Base-by-base conservation (phyloP, 805 yeast species). In the Metschnikowia kunwiensis region DNA sequence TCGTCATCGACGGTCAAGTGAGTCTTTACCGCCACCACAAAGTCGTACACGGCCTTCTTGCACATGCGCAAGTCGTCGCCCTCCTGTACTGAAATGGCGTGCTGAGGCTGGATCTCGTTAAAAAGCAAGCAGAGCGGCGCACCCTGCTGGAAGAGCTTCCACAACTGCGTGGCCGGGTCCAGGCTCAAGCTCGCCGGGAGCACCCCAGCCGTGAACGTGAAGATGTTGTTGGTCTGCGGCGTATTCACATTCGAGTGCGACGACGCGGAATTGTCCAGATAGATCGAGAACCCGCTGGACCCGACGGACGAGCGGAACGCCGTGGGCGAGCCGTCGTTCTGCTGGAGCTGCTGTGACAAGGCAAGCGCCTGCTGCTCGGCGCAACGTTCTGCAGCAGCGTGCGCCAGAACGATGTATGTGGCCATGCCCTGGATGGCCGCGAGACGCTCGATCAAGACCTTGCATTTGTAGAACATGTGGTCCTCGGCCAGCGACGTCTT, bases 141-240 rank as follows among this genome's bases (percentile, higher is more conserved):
- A 8, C 97, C 98, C 53, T 85, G 87, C 52, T 91, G 94, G 53
- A 93, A 80, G 22, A 93, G 65, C 47, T 86, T 81, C 78, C 96
- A 85, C 27, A 93, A 57, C 44, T 87, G 89, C 2, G 96, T 87
- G 2, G 86, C 97, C 3, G 97, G 97, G 57, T 93, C 99, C 53
- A 86, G 83, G 46, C 75, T 74, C 42, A 75, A 72, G 45, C 75
- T 78, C 5, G 84, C 84, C 4, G 91, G 94, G 28, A 81, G 68
- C 11, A 82, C 80, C 19, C 94, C 94, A 42, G 83, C 84, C 31
- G 83, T 77, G 60, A 78, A 85, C 5, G 87, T 85, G 51, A 65
- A 66, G 29, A 75, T 55, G 37, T 70, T 68, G 46, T 61, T 70
- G 36, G 42, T 41, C 42, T 54, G 41, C 46, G 54, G 63, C 29